These are phyloP conservation scores for Ophiostoma ips DNA, from an alignment of 2,329 filamentous ascomycete genomes.

Conservation along the genomic window DNA sequence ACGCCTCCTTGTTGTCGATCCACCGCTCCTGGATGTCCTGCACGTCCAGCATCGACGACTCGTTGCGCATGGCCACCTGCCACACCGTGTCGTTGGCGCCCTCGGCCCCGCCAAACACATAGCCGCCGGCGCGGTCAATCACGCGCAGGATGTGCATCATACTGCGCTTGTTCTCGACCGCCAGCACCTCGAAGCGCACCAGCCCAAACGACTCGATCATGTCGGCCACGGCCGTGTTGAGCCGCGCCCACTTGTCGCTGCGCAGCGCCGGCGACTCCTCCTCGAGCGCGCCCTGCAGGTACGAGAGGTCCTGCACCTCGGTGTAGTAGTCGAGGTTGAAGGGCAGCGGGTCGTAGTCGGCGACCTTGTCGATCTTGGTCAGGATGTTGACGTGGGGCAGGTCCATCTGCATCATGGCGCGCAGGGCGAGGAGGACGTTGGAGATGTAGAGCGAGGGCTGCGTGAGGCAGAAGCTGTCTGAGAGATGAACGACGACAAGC, in stretches of 20 bases:
- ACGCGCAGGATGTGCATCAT: slow-evolving; percentile 87
- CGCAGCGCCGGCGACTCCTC: slow-evolving; percentile 58
- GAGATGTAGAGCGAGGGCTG: slow-evolving; percentile 91
- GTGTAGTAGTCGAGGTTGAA: slow-evolving; percentile 98
- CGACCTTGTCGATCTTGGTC: slow-evolving; percentile 92
- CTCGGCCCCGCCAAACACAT: slow-evolving; percentile 81
- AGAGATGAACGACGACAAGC: slow-evolving; percentile 86
- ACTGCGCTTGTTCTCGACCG: slow-evolving; percentile 90
- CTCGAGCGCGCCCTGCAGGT: slow-evolving; percentile 68
- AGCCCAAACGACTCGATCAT: slow-evolving; percentile 83
- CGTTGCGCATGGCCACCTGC: slow-evolving; percentile 82
- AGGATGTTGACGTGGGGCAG: slow-evolving; percentile 91
- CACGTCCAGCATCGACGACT: slow-evolving; percentile 62
- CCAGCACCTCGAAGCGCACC: slow-evolving; percentile 82
- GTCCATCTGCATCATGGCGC: slow-evolving; percentile 97
- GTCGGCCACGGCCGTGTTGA: slow-evolving; percentile 77
- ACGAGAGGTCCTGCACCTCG: slow-evolving; percentile 83
- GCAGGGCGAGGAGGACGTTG: slow-evolving; percentile 79
- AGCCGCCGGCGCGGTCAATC: slow-evolving; percentile 84
- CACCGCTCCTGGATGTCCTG: slow-evolving; percentile 90
- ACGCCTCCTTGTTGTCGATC: slow-evolving; percentile 80
- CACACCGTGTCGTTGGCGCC: slow-evolving; percentile 94
- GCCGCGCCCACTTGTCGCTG: slow-evolving; percentile 62
- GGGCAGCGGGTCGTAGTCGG: slow-evolving; percentile 69
- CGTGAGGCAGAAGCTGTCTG: slow-evolving; percentile 86